Conservation (phyloP, 164 flowering plant species). For the Umbellularia californica region DNA sequence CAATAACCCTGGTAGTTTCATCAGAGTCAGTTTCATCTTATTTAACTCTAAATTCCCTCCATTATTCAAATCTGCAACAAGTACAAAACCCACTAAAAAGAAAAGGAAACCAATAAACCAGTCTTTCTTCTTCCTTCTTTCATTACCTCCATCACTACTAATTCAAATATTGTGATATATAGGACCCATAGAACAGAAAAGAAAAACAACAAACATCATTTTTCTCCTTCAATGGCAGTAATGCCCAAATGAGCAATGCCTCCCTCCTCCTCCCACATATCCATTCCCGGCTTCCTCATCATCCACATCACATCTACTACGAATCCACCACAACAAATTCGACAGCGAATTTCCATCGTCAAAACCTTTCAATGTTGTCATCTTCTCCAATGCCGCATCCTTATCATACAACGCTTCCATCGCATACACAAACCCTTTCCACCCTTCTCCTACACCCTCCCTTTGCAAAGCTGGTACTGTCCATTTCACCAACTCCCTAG, state of each 20-base stretch:
- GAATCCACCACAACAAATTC: slow-evolving; percentile 88
- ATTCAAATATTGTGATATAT: slow-evolving; percentile 4
- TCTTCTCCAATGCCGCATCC: slow-evolving; percentile 51
- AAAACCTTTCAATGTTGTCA: slow-evolving; percentile 46
- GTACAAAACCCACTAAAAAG: neutral
- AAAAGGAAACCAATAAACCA: neutral
- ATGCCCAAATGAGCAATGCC: slow-evolving; percentile 45
- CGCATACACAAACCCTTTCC: slow-evolving; percentile 91
- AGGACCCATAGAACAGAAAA: neutral
- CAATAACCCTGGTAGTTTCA: neutral
- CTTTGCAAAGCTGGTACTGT: slow-evolving; percentile 61
- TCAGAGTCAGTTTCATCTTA: neutral
- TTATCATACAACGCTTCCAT: slow-evolving; percentile 68
- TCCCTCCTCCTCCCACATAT: slow-evolving; percentile 21
- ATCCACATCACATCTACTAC: slow-evolving; percentile 39
- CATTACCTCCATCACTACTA: neutral
- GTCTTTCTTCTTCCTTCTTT: neutral
- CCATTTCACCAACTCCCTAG: slow-evolving; percentile 66
- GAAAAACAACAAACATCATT: neutral
- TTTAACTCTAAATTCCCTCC: too few relatives aligned
- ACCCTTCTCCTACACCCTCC: slow-evolving; percentile 80
- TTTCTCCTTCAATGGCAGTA: slow-evolving; percentile 38
- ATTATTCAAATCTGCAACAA: neutral
- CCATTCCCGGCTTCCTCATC: slow-evolving; percentile 17
- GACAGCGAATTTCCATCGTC: slow-evolving; percentile 86